These are phyloP conservation scores for Raddia guianensis DNA, from an alignment of 176 grass and related monocot species.

Conservation along the genomic window DNA sequence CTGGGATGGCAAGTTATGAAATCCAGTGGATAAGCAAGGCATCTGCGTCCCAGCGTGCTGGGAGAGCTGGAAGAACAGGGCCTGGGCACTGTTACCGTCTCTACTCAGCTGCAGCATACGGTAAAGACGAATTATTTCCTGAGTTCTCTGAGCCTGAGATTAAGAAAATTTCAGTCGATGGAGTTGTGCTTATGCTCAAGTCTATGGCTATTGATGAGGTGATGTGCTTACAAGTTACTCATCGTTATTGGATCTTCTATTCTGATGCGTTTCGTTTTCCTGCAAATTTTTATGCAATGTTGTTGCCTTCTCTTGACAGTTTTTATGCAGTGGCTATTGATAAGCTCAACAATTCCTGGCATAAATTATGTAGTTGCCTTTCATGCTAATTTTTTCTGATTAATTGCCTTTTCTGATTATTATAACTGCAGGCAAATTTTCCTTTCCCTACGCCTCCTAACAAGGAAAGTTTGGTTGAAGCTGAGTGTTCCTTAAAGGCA, in stretches of 20 bases:
- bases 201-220: constrained; percentile 93
- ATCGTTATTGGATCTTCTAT: constrained; percentile 19
- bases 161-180: constrained; percentile 86
- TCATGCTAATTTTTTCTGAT: too few species aligned
- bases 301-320: too few species aligned
- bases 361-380: too few species aligned
- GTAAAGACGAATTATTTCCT: constrained; percentile 93
- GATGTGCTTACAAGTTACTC: not conserved
- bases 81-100: constrained; percentile 95
- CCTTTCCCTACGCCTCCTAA: constrained; percentile 89
- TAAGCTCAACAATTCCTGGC: too few species aligned
- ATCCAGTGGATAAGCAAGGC: constrained; percentile 98
- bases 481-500: constrained; percentile 74
- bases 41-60: constrained; percentile 83
- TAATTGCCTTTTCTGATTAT: not conserved
- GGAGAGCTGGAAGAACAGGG: constrained; percentile 89
- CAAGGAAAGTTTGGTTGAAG: constrained; percentile 76
- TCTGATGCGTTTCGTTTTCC: constrained; percentile 2
- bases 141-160: constrained; percentile 90
- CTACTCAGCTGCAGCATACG: constrained; percentile 85
- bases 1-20: constrained; percentile 84
- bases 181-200: constrained; percentile 90
- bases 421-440: constrained; percentile 75
- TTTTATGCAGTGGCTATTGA: too few species aligned
- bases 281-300: constrained; percentile 22